A percentile compares a stretch with the other conserved stretches of the same genome.
Evolutionary conservation across 2,329 filamentous ascomycete genomes (phyloP).

Genomic region (Dryadomyces quercus-mongolicae): DNA sequence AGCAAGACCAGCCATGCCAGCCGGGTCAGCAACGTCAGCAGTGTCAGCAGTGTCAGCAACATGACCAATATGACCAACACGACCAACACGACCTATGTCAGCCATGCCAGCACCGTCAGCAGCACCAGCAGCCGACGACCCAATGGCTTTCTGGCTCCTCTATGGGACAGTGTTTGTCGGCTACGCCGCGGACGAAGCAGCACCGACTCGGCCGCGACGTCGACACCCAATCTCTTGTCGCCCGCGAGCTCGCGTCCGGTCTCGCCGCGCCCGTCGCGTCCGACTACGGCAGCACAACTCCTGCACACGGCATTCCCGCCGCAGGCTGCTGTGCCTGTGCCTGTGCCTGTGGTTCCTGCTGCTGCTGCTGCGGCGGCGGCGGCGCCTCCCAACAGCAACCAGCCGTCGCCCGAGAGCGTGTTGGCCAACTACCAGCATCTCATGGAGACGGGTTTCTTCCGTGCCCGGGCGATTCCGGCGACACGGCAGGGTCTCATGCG

Average conservation of each 20-base stretch:
- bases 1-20: not conserved
- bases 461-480: constrained; percentile 44
- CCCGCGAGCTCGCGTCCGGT: no score
- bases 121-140: constrained; percentile 6
- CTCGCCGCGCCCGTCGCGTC: no score
- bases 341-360: not conserved
- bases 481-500: constrained; percentile 32
- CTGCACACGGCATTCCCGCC: no score
- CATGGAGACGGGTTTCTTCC: constrained; percentile 46
- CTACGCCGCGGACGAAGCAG: constrained; percentile 11
- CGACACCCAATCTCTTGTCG: not conserved
- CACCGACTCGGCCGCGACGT: not conserved
- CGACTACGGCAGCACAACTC: no score
- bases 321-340: no score
- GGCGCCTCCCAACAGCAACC: constrained; percentile 3
- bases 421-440: constrained; percentile 44
- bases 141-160: constrained; percentile 18
- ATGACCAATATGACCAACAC: not conserved
- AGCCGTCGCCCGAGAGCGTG: constrained; percentile 35
- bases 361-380: not conserved
- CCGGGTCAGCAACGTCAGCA: constrained; percentile 2
- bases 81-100: no score
- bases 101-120: constrained; percentile 1
- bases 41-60: constrained; percentile 1
- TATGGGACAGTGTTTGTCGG: constrained; percentile 21